phyloP scores from a whole-genome alignment of 75 land plant species.

The Ceratopteris richardii region DNA sequence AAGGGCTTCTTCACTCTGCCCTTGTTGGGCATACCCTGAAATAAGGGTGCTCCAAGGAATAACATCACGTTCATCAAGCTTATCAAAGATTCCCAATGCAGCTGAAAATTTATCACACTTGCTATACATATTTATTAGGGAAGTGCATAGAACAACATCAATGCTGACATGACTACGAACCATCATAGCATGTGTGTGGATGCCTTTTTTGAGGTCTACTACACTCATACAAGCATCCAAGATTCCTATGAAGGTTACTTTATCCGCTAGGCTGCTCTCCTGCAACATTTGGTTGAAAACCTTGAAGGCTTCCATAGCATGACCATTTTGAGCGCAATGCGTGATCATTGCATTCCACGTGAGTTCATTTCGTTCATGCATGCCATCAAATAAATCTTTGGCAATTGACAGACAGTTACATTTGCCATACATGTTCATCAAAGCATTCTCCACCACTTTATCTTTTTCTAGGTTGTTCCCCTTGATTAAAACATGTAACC shows the following conservation, averaged over 20 bases:
- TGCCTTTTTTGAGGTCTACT: constrained; percentile 10
- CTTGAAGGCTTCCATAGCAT: neutral
- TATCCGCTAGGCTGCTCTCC: neutral
- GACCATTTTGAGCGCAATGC: constrained; percentile 3
- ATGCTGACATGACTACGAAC: constrained; percentile 24
- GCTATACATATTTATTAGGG: constrained; percentile 44
- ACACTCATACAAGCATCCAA: neutral
- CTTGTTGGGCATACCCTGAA: constrained; percentile 17
- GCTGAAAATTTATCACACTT: constrained; percentile 17
- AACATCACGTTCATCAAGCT: constrained; percentile 31
- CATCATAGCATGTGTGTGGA: constrained; percentile 18
- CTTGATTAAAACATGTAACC: constrained; percentile 1
- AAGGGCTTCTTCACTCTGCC: constrained; percentile 14
- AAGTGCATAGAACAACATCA: constrained; percentile 31
- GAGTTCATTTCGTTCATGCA: neutral
- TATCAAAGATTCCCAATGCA: constrained; percentile 37
- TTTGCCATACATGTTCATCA: constrained; percentile 10
- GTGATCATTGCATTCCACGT: constrained; percentile 15
- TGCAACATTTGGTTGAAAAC: neutral
- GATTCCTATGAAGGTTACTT: neutral
- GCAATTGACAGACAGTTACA: constrained; percentile 6
- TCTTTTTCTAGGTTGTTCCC: constrained; percentile 1
- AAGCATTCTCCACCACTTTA: constrained; percentile 7
- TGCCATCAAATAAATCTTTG: constrained; percentile 5
- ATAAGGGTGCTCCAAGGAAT: constrained; percentile 25